Evolutionary conservation across 352 stramenopile genomes (phyloP).

Genomic region (Pythium phragmitis): DNA sequence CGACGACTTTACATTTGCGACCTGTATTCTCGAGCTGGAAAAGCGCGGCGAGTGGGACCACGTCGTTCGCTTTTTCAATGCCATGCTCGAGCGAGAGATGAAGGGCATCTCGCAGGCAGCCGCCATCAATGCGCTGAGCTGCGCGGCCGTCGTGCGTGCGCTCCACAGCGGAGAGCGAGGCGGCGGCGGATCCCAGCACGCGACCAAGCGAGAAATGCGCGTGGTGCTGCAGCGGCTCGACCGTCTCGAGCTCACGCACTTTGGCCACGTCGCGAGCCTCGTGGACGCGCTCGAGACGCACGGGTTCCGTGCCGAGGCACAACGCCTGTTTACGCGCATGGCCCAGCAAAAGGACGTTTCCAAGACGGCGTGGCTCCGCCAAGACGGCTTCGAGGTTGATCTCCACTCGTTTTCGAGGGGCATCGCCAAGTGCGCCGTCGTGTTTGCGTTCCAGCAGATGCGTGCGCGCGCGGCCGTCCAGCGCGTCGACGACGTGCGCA

Average conservation of each 20-base stretch:
- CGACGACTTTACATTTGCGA: slow-evolving; percentile 68
- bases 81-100: slow-evolving; percentile 43
- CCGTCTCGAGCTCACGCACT: slow-evolving; percentile 37
- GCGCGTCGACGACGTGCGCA: slow-evolving; percentile 51
- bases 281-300: slow-evolving; percentile 62
- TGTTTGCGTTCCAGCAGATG: slow-evolving; percentile 49
- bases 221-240: slow-evolving; percentile 50
- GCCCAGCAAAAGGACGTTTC: slow-evolving; percentile 40
- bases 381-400: slow-evolving; percentile 66
- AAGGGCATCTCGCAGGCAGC: slow-evolving; percentile 16
- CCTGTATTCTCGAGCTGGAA: slow-evolving; percentile 52
- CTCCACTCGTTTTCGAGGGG: slow-evolving; percentile 68
- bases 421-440: slow-evolving; percentile 68
- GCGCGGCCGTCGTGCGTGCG: slow-evolving; percentile 45
- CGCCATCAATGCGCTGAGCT: slow-evolving; percentile 52
- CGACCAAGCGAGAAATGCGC: slow-evolving; percentile 35
- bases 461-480: slow-evolving; percentile 8
- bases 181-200: neutral
- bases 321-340: slow-evolving; percentile 48
- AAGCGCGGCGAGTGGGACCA: slow-evolving; percentile 44
- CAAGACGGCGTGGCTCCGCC: slow-evolving; percentile 43
- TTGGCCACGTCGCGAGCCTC: slow-evolving; percentile 53
- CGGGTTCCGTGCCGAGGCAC: slow-evolving; percentile 44
- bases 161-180: slow-evolving; percentile 37
- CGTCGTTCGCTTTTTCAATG: slow-evolving; percentile 58